Percentiles rank a stretch among this genome's conserved stretches.
phyloP scores from a whole-genome alignment of 2,329 filamentous ascomycete genomes.

The Apiospora aurea region DNA sequence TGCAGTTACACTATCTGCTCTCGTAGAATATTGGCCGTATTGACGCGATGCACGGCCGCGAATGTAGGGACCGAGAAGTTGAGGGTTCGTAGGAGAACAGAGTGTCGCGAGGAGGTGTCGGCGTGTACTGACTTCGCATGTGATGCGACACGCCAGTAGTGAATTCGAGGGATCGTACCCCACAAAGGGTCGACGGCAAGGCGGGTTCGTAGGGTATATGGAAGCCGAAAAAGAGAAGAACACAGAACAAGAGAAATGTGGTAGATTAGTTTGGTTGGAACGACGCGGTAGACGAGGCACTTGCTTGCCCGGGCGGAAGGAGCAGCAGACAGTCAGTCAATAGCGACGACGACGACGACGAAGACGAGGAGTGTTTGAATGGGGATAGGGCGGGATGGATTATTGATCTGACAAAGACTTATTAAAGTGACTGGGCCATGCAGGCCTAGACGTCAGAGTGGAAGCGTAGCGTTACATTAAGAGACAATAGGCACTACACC shows the following conservation, averaged over 20 bases:
- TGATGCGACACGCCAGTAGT: not conserved
- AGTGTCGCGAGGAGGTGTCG: not conserved
- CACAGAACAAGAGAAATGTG: not conserved
- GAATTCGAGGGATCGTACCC: not conserved
- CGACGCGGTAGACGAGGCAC: not conserved
- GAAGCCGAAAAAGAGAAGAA: not conserved
- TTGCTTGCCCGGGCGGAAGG: not conserved
- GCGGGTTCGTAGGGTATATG: not conserved
- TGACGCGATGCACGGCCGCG: not conserved
- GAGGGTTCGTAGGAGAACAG: not conserved
- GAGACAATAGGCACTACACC: not conserved
- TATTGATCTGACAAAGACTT: slow-evolving; percentile 3
- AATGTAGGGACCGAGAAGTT: not conserved
- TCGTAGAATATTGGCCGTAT: not conserved
- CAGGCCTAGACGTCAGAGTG: slow-evolving; percentile 13
- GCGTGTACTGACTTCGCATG: not conserved
- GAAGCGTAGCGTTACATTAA: not conserved
- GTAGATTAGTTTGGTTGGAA: not conserved
- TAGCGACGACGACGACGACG: not conserved
- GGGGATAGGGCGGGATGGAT: not conserved
- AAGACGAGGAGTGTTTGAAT: not conserved
- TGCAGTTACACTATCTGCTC: not conserved
- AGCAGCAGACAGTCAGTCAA: not conserved
- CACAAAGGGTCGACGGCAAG: not conserved
- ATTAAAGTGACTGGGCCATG: slow-evolving; percentile 15